phyloP scores from a whole-genome alignment of 768 basidiomycete genomes.

The Agaricus blazei region DNA sequence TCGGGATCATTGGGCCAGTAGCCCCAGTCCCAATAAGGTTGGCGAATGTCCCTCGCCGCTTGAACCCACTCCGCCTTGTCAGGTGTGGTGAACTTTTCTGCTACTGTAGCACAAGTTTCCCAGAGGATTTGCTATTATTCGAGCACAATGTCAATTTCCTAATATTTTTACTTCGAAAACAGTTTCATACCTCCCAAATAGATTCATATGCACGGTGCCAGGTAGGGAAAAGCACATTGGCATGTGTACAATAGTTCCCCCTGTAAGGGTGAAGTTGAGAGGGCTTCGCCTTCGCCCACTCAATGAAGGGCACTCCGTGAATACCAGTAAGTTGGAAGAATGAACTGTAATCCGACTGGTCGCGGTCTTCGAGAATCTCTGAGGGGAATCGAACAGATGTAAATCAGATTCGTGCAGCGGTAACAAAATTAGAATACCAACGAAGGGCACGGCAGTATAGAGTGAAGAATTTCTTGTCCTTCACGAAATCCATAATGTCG shows the following conservation, averaged over 20 bases:
- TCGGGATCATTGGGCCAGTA: constrained; percentile 11
- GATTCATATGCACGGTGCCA: constrained; percentile 52
- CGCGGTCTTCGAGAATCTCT: constrained; percentile 25
- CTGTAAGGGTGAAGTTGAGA: constrained; percentile 16
- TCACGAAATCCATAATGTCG: constrained; percentile 38
- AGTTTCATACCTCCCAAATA: constrained; percentile 35
- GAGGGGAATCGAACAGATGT: too few relatives aligned
- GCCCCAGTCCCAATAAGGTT: constrained; percentile 53
- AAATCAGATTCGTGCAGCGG: neutral
- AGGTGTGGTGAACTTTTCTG: constrained; percentile 29
- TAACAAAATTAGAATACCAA: constrained; percentile 19
- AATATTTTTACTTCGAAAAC: neutral
- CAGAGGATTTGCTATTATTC: constrained; percentile 42
- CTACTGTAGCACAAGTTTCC: constrained; percentile 31
- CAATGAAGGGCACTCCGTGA: constrained; percentile 43
- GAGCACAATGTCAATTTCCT: neutral
- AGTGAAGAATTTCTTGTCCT: constrained; percentile 40
- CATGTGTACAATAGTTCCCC: constrained; percentile 50
- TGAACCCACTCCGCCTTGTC: constrained; percentile 21
- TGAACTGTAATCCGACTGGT: constrained; percentile 26
- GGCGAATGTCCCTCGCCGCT: constrained; percentile 30
- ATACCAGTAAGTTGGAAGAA: constrained; percentile 45
- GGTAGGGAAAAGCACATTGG: constrained; percentile 46
- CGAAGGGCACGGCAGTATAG: constrained; percentile 47
- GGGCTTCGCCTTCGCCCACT: constrained; percentile 33